Conservation (phyloP, 768 basidiomycete species). For the Trametes villosa region DNA sequence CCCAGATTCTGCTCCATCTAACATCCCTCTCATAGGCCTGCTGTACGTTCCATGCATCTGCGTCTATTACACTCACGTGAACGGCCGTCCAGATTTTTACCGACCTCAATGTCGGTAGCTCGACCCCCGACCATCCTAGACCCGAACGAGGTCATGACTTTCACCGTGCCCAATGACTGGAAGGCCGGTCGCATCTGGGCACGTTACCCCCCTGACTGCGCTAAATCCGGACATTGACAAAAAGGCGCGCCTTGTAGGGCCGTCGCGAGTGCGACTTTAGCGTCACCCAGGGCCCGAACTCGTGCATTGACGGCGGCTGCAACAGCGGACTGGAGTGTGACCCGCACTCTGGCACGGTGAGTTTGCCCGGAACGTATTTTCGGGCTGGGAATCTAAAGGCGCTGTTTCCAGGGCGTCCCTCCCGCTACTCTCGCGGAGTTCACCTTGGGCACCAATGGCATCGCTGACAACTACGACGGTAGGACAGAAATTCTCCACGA, state of each 20-base stretch:
- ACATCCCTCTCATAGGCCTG: not conserved
- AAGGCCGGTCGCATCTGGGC: conserved; percentile 43
- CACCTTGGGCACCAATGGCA: conserved; percentile 32
- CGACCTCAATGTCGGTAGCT: not conserved
- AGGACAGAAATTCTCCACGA: not conserved
- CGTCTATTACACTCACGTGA: not conserved
- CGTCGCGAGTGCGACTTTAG: conserved; percentile 43
- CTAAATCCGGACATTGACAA: not conserved
- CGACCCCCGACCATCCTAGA: not conserved
- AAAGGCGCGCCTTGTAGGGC: conserved; percentile 4
- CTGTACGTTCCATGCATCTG: not conserved
- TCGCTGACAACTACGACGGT: conserved; percentile 39
- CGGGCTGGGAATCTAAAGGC: no score
- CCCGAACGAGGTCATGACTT: conserved; percentile 27
- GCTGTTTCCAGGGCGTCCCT: conserved; percentile 34
- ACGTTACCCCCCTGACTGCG: not conserved
- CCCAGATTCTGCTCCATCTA: not conserved
- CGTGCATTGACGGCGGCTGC: conserved; percentile 44
- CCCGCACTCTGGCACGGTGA: conserved; percentile 40
- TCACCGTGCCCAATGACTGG: conserved; percentile 44
- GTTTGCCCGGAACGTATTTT: not conserved
- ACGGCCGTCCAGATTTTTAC: not conserved
- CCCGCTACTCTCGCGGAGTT: conserved; percentile 42
- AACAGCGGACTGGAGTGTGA: conserved; percentile 44
- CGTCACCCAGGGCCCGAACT: conserved; percentile 35